Base-by-base conservation (phyloP, 257 asterid genomes). In the Nicotiana benthamiana region DNA sequence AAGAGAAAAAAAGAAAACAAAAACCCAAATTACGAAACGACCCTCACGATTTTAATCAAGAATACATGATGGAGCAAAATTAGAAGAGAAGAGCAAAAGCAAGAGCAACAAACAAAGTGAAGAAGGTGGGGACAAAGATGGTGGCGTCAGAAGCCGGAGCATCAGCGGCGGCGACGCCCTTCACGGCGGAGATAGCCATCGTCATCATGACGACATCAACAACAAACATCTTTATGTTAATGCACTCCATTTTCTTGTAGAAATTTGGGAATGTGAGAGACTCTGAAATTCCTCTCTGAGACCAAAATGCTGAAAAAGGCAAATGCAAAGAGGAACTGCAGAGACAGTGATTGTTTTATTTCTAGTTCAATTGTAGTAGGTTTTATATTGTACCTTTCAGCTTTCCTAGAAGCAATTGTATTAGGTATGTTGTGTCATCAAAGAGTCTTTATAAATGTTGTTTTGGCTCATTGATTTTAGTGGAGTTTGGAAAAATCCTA, bases 91-190 rank as follows among this genome's bases (percentile, higher is more conserved):
- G 80, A 75, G 88, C 89, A 65, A 83, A 86, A 40, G 85, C 90
- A 70, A 88, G 26, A 68, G 92, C 92, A 15, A 80, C 80, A 22
- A 84, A 24, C 34, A 93, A 88, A 28, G 92, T 88, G 20, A 85
- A 4, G 51, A 86, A 15, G 62, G 95, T 51, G 1, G 95, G 93
- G 40, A 88, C 76, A 66, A 91, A 89, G 53, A 75, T 30, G 20
- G 92, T 11, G 26, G 92, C 91, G 28, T 83, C 93, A 24, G 95
- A 89, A 62, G 85, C 5, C 6, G 94, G 93, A 63, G 88, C 86
- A 9, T 83, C 87, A 7, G 90, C 85, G 40, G 92, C 90, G 77
- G 90, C 48, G 83, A 85, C 91, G 18, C 88, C 86, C 57, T 82
- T 84, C 40, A 87, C 63, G 88, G 88, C 66, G 79, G 90, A 84